These are phyloP conservation scores for Coelastrella sp. DNA, from an alignment of 139 green algal species.

Conservation along the genomic window DNA sequence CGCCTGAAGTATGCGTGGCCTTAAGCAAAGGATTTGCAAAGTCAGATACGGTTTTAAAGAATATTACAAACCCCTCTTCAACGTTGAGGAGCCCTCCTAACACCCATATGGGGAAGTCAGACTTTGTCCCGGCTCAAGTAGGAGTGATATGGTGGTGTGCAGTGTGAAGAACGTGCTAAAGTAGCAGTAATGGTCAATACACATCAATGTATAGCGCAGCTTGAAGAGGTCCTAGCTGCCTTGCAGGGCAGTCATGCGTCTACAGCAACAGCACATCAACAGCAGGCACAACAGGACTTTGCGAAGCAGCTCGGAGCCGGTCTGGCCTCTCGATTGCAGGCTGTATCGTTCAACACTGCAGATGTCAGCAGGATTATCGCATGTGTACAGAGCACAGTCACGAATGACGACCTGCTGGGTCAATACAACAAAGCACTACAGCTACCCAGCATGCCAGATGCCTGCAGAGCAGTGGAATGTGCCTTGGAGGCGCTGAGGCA, in stretches of 20 bases:
- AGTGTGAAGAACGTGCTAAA: background rate
- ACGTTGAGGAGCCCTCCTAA: too few relatives aligned
- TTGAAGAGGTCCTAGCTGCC: background rate
- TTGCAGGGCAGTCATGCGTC: background rate
- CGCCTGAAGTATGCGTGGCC: too few relatives aligned
- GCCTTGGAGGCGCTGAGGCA: background rate
- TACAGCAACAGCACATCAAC: background rate
- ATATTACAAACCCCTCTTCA: too few relatives aligned
- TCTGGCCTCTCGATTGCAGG: background rate
- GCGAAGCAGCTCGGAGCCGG: background rate
- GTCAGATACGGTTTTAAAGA: too few relatives aligned
- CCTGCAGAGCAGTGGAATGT: background rate
- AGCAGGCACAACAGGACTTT: background rate
- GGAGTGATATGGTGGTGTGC: too few relatives aligned
- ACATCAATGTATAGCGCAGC: background rate
- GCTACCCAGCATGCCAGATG: background rate
- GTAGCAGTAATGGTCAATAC: background rate
- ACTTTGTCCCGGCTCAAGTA: too few relatives aligned
- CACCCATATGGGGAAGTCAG: too few relatives aligned
- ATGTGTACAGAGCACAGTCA: background rate
- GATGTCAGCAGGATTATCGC: background rate
- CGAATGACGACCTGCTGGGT: background rate
- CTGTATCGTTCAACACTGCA: background rate
- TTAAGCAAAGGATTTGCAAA: too few relatives aligned
- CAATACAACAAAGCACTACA: background rate